Conservation (phyloP, 352 stramenopile genomes). For the Globisporangium megalacanthum region DNA sequence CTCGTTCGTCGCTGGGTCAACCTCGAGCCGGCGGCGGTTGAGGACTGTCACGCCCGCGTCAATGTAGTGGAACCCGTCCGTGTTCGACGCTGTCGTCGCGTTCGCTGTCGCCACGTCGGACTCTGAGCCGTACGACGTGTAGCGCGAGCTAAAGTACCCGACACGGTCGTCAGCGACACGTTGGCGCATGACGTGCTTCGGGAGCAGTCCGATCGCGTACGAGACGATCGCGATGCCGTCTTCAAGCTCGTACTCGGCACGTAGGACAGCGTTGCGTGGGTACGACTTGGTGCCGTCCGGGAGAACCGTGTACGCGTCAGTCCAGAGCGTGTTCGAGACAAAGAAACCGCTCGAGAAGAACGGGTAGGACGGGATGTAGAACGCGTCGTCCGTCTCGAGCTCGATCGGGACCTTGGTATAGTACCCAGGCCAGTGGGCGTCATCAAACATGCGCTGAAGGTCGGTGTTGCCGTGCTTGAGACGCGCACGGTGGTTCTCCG, state of each 20-base stretch:
- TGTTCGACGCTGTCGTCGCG: background rate
- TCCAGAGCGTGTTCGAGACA: conserved; percentile 40
- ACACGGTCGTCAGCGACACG: conserved; percentile 71
- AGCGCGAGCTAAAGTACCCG: conserved; percentile 73
- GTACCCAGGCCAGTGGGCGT: conserved; percentile 65
- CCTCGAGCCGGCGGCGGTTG: conserved; percentile 60
- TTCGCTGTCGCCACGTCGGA: conserved; percentile 19
- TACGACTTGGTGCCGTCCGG: conserved; percentile 28
- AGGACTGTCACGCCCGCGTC: conserved; percentile 58
- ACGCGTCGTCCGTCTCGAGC: conserved; percentile 49
- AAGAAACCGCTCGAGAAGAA: conserved; percentile 78
- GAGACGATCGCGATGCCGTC: conserved; percentile 46
- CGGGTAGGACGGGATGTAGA: conserved; percentile 38
- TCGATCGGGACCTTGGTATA: conserved; percentile 48
- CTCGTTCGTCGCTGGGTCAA: conserved; percentile 24
- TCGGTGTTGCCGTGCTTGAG: conserved; percentile 34
- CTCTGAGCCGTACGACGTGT: conserved; percentile 44
- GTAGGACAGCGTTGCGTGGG: conserved; percentile 62
- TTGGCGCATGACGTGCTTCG: conserved; percentile 44
- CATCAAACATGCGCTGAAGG: conserved; percentile 45
- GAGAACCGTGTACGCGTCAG: conserved; percentile 29
- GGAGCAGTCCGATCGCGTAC: conserved; percentile 71
- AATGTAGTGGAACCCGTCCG: conserved; percentile 40
- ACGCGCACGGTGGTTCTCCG: conserved; percentile 49
- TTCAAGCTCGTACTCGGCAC: conserved; percentile 71